Evolutionary conservation across 106 monocot genomes (phyloP), one percentile per base, ranked within the genome.

Genomic region (Dioscorea dumetorum): DNA sequence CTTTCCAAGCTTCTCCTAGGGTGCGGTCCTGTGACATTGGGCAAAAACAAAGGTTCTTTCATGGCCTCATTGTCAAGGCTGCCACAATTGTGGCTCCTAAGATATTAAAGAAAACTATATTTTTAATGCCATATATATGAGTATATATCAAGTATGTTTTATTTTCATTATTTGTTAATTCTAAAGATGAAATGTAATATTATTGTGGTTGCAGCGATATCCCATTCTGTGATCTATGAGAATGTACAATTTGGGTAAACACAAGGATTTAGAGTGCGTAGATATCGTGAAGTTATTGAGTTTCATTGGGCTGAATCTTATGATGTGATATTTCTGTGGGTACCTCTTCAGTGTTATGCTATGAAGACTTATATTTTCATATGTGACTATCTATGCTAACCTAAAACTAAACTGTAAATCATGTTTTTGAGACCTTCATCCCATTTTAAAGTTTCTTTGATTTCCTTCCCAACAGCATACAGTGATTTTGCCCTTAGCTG

Each of bases 401-500:
- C 3, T 28, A 28, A 28, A 28, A 28, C 2, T 28, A 28, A 28
- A 28, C 28, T 28, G 54, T 19, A 19, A 12, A 54, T 8, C 13
- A 16, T 54, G 15, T 8, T 12, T 18, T 54, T 54, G n/a, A 19
- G 15, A 13, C 54, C 4, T 54, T 14, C 76, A 5, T 41, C 41
- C 41, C 41, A 6, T 41, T 41, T 41, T 41, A 41, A 41, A 8
- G 41, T 67, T 58, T 14, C 22, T 22, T 28, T 48, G 10, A 21
- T 8, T 64, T 68, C 49, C 49, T 18, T 48, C 58, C 33, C 57
- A 60, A 56, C 69, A 88, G 93, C 88, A 83, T 50, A 93, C 83
- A 33, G 78, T 83, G 12, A 67, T 93, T 24, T 85, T 80, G 76
- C 93, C 93, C 5, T 76, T 93, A 67, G 85, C 77, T 62, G 88